Conservation (phyloP, 768 basidiomycete genomes). For the Podaxis rugospora region DNA sequence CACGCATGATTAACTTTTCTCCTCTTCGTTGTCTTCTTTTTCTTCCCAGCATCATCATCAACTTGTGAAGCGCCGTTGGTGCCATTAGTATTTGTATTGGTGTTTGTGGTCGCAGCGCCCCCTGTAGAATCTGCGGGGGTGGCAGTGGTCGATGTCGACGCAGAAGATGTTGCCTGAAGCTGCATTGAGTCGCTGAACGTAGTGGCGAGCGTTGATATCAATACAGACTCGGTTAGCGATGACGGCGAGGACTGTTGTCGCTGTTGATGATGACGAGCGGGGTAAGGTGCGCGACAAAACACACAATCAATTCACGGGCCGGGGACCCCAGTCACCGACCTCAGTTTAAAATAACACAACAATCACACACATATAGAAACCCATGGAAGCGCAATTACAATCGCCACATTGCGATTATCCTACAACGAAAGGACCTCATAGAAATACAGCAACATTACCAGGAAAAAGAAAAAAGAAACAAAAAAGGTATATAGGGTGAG, state of each 20-base stretch:
- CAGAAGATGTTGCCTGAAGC: slow-evolving; percentile 8
- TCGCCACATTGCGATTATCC: neutral
- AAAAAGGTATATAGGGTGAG: neutral
- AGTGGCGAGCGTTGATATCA: neutral
- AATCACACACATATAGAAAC: neutral
- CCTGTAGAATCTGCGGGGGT: neutral
- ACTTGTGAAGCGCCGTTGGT: neutral
- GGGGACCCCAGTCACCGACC: slow-evolving; percentile 7
- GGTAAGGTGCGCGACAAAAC: neutral
- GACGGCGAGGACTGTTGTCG: neutral
- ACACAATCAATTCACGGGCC: neutral
- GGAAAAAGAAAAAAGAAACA: neutral
- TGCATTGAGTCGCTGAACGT: slow-evolving; percentile 4
- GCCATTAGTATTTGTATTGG: neutral
- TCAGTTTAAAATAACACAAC: neutral
- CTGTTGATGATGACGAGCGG: slow-evolving; percentile 5
- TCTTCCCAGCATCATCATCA: slow-evolving; percentile 36
- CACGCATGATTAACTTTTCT: slow-evolving; percentile 92
- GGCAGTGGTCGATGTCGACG: slow-evolving; percentile 6
- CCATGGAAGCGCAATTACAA: neutral
- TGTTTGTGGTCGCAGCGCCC: neutral
- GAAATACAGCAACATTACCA: slow-evolving; percentile 8
- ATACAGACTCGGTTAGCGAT: neutral
- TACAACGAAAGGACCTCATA: slow-evolving; percentile 7
- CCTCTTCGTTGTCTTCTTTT: slow-evolving; percentile 57